These are phyloP conservation scores for Acrocalymma vagum DNA, from an alignment of 2,329 filamentous ascomycete genomes.

Conservation along the genomic window DNA sequence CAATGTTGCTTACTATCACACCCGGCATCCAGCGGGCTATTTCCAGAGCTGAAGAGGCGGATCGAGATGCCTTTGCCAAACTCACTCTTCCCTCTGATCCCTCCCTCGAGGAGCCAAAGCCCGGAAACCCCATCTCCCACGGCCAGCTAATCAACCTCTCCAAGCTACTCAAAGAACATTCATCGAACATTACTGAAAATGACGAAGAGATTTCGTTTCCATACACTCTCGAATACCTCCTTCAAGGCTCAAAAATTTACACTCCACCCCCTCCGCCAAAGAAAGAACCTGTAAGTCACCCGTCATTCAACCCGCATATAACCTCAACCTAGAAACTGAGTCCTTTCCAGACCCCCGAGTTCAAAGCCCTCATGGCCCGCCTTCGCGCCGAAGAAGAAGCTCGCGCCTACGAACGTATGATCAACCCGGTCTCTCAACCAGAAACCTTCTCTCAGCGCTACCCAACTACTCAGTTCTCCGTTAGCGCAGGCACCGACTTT, in stretches of 20 bases:
- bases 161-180: slow-evolving; percentile 55
- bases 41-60: slow-evolving; percentile 36
- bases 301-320: slow-evolving; percentile 60
- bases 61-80: slow-evolving; percentile 26
- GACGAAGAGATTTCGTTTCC: slow-evolving; percentile 1
- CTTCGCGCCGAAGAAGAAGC: slow-evolving; percentile 85
- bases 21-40: slow-evolving; percentile 71
- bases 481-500: slow-evolving; percentile 46
- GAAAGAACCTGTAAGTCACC: too few species aligned
- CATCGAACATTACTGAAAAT: slow-evolving; percentile 5
- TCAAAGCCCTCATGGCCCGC: slow-evolving; percentile 85
- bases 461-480: slow-evolving; percentile 61
- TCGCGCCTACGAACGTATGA: slow-evolving; percentile 82
- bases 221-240: slow-evolving; percentile 70
- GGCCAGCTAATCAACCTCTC: slow-evolving; percentile 72
- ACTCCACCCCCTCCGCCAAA: slow-evolving; percentile 82
- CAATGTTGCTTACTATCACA: slow-evolving; percentile 84
- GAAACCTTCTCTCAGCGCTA: slow-evolving; percentile 70
- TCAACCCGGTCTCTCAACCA: slow-evolving; percentile 64
- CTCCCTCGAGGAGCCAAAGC: slow-evolving; percentile 56
- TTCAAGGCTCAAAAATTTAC: slow-evolving; percentile 77
- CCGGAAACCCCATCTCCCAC: slow-evolving; percentile 77
- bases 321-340: slow-evolving; percentile 2
- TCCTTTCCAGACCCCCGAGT: slow-evolving; percentile 74
- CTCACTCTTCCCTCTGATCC: slow-evolving; percentile 54